Conservation (phyloP, 2,329 filamentous ascomycete genomes). For the Monosporascus ibericus region DNA sequence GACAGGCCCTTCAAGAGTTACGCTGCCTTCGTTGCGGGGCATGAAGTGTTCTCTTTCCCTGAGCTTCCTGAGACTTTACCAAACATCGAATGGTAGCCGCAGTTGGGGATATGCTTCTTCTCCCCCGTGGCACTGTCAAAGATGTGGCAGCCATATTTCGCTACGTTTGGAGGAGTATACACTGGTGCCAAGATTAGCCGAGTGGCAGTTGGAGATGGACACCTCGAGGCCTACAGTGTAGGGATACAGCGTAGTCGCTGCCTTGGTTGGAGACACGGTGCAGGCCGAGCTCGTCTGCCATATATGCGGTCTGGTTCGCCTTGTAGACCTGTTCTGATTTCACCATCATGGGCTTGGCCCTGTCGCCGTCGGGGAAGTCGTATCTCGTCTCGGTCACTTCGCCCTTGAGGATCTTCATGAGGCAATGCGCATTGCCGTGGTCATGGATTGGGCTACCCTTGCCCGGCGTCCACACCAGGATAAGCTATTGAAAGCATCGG, state of each 20-base stretch:
- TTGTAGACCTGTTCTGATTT: conserved; percentile 63
- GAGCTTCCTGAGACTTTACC: conserved; percentile 43
- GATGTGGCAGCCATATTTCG: conserved; percentile 72
- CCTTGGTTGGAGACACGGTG: conserved; percentile 77
- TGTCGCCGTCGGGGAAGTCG: conserved; percentile 55
- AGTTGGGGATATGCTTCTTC: conserved; percentile 63
- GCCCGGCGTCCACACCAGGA: conserved; percentile 84
- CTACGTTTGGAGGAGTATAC: conserved; percentile 86
- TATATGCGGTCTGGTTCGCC: conserved; percentile 76
- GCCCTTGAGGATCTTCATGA: conserved; percentile 85
- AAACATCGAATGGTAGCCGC: conserved; percentile 64
- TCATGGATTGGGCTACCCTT: conserved; percentile 84
- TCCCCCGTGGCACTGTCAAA: conserved; percentile 74
- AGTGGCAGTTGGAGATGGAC: conserved; percentile 7
- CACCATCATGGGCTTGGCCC: conserved; percentile 52
- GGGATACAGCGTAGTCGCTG: conserved; percentile 70
- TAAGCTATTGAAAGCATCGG: conserved; percentile 50
- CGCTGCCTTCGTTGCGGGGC: background rate
- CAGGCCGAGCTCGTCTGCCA: conserved; percentile 83
- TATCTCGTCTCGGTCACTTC: conserved; percentile 77
- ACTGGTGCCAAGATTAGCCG: conserved; percentile 36
- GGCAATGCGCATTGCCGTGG: conserved; percentile 80
- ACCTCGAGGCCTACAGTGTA: conserved; percentile 55
- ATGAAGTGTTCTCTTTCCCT: conserved; percentile 20
- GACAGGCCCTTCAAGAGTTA: background rate